These are phyloP conservation scores for Trichoderma guizhouense DNA, from an alignment of 2,329 filamentous ascomycete genomes.

Conservation along the genomic window DNA sequence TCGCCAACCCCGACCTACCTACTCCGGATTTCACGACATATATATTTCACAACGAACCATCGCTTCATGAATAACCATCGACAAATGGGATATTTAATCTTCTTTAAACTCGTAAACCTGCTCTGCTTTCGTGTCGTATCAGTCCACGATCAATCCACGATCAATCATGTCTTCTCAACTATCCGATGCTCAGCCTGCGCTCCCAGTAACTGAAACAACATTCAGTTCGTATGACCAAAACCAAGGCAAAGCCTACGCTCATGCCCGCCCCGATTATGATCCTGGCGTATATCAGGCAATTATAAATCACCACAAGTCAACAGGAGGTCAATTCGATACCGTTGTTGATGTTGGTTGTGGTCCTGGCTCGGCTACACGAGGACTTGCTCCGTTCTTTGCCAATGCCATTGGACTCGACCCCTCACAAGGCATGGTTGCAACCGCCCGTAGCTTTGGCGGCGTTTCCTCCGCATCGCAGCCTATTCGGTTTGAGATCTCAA, in stretches of 20 bases:
- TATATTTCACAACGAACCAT: neutral
- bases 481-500: neutral
- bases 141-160: neutral
- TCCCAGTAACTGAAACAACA: conserved; percentile 29
- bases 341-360: conserved; percentile 57
- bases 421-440: neutral
- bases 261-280: conserved; percentile 42
- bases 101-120: neutral
- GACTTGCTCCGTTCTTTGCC: neutral
- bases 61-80: neutral
- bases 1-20: neutral
- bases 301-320: conserved; percentile 43
- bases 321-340: conserved; percentile 40
- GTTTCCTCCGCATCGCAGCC: neutral
- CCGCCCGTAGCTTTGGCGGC: neutral
- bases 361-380: conserved; percentile 47
- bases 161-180: neutral
- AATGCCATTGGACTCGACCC: neutral
- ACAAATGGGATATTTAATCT: neutral
- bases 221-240: conserved; percentile 43
- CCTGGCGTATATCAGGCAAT: conserved; percentile 28
- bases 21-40: neutral
- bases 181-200: neutral
- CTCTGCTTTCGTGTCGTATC: neutral
- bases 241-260: conserved; percentile 44